Evolutionary conservation across 805 yeast species (phyloP), one percentile per base, ranked within the genome.

Genomic region (Nakazawaea ambrosiae): DNA sequence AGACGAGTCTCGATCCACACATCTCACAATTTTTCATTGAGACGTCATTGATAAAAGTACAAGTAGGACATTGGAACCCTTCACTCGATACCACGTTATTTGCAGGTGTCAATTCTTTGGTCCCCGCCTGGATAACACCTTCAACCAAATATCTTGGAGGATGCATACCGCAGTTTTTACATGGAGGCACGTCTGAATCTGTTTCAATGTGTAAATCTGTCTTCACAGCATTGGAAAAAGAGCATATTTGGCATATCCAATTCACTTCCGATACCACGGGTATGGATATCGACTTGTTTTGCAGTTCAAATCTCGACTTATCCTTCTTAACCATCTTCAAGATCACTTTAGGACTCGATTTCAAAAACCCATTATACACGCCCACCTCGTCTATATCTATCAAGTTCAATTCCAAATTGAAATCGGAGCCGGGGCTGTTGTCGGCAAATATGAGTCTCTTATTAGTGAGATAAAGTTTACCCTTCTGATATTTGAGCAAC

Each of bases 171-270:
- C 90, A 82, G 15, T 73, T 74, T 20, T 51, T 50, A 53, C 90
- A 82, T 1, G 51, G 47, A 0, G 81, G 79, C 2, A 63, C 44
- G 7, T 50, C 53, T 8, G 51, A 12, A 27, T 32, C 42, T n/a
- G 33, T 26, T 17, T 27, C 29, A 15, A 41, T 16, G 16, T 22
- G 16, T n/a, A 26, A 12, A n/a, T 31, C 22, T 1, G 39, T 25
- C 14, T 55, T 52, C 3, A 72, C 46, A 9, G 54, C 57, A 50
- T 87, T 86, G 19, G 78, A 65, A 52, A 66, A 83, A n/a, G 76
- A 75, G 57, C 98, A 90, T 3, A 92, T 89, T n/a, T 82, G 81
- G 55, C 98, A 90, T 1, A 71, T 69, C 98, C 98, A 90, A 22
- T 67, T 50, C 46, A 37, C 39, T 26, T 35, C 34, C 14, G 18